Evolutionary conservation across 495 filamentous ascomycete species (phyloP), one percentile per base, ranked within the genome.

Genomic region (Entonaema liquescens): DNA sequence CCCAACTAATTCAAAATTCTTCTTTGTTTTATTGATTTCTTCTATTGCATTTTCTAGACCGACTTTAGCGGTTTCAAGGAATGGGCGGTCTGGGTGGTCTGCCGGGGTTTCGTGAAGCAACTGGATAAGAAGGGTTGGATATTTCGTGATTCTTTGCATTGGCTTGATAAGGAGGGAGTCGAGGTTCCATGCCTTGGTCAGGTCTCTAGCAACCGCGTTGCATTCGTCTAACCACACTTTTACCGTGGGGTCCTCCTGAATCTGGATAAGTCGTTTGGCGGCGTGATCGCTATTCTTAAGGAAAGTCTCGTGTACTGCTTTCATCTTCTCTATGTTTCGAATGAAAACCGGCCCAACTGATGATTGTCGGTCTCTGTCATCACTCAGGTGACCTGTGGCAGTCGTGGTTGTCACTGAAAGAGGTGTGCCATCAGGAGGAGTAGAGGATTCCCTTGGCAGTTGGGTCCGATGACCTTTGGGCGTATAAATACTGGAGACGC

Each of bases 91-190:
- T 0, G 95, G 93, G 74, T 99, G 95, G 58, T 92, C 89, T 9
- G 79, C 79, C 0, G 92, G 90, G 0, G 96, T 98, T 44, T 87
- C 85, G 61, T 95, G 89, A 25, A 95, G 84, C 0, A 98, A 83
- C 62, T 93, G 85, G 6, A 84, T 85, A 38, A 99, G 83, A 26
- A 99, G 83, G 11, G 97, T 88, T 1, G 93, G 94, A 72, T 98
- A 99, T 70, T 97, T 97, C 29, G 93, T 85, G 31, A 98, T 88
- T 35, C 95, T 87, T 80, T 99, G 95, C 70, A 95, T 91, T 8
- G 95, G 95, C 79, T 99, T 99, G 65, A 99, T 93, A 13, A 99
- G 85, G 35, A 99, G 82, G 5, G 95, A 94, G 77, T 97, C 93
- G 55, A 99, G 80, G 75, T 96, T 90, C 96, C 96, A 98, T 3